Conservation (phyloP, 1,139 yeast genomes). For the Sugiyamaella sp. region DNA sequence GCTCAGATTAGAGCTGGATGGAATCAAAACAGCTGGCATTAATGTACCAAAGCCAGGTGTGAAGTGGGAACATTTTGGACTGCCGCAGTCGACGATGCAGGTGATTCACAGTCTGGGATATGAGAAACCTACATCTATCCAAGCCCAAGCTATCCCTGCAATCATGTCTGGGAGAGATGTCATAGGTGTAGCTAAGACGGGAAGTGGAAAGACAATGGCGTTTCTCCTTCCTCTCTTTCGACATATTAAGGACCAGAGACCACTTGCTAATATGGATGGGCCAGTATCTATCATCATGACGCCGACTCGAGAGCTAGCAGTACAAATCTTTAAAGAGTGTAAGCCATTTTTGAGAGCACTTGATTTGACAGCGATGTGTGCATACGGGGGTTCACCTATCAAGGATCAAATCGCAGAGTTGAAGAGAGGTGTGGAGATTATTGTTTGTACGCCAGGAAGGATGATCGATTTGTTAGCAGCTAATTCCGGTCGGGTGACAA, state of each 20-base stretch:
- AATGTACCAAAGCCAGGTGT: slow-evolving; percentile 67
- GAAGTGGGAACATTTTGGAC: slow-evolving; percentile 81
- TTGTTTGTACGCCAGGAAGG: slow-evolving; percentile 96
- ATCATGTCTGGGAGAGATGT: slow-evolving; percentile 89
- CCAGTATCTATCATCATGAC: slow-evolving; percentile 83
- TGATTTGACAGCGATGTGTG: slow-evolving; percentile 64
- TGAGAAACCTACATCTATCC: slow-evolving; percentile 79
- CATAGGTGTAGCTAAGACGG: slow-evolving; percentile 94
- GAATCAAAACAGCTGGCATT: slow-evolving; percentile 62
- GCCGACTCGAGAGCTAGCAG: slow-evolving; percentile 92
- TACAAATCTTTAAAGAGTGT: slow-evolving; percentile 77
- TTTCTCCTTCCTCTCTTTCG: slow-evolving; percentile 82
- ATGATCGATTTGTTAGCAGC: slow-evolving; percentile 87
- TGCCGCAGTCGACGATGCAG: slow-evolving; percentile 60
- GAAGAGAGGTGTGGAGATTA: slow-evolving; percentile 75
- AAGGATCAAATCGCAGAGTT: slow-evolving; percentile 80
- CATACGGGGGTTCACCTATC: slow-evolving; percentile 93
- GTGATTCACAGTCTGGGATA: slow-evolving; percentile 58
- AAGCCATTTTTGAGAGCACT: slow-evolving; percentile 57
- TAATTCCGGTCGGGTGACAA: slow-evolving; percentile 77
- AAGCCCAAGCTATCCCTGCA: slow-evolving; percentile 88
- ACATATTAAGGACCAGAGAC: slow-evolving; percentile 74
- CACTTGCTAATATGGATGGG: slow-evolving; percentile 59
- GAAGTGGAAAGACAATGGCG: slow-evolving; percentile 93
- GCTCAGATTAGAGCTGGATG: slow-evolving; percentile 60